These are phyloP conservation scores for Schizosaccharomyces lindneri DNA, from an alignment of 805 yeast genomes.

Conservation along the genomic window DNA sequence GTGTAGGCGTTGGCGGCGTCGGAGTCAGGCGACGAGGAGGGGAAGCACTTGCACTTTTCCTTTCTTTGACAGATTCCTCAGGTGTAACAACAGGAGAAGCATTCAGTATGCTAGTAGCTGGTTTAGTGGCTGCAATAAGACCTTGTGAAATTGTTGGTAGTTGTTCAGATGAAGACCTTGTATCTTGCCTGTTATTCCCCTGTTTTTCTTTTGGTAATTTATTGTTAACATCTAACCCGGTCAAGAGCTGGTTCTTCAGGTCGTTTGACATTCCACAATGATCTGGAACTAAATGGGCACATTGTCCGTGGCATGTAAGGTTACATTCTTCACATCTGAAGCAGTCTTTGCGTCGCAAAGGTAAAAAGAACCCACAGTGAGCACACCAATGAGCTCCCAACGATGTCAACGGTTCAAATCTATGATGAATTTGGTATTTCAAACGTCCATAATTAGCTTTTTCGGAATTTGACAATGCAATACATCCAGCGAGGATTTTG, in stretches of 20 bases:
- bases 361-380: background rate
- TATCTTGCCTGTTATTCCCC: background rate
- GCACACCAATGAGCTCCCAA: background rate
- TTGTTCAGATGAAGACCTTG: background rate
- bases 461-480: background rate
- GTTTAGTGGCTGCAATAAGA: background rate
- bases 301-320: conserved; percentile 74
- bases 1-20: background rate
- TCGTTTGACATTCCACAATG: conserved; percentile 98
- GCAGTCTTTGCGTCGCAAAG: background rate
- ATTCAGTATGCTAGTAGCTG: background rate
- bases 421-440: background rate
- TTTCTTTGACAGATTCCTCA: background rate
- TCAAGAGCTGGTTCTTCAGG: conserved; percentile 69
- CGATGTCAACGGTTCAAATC: background rate
- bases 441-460: background rate
- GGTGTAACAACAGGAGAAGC: background rate
- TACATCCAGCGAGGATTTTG: background rate
- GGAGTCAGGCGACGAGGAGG: background rate
- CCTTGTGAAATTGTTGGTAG: background rate
- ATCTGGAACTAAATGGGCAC: conserved; percentile 88
- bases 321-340: conserved; percentile 42
- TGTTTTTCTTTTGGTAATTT: background rate
- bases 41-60: background rate
- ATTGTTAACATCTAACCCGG: conserved; percentile 22